Evolutionary conservation across 129 eudicot genomes (phyloP).

Genomic region (Flaveria ramosissima): DNA sequence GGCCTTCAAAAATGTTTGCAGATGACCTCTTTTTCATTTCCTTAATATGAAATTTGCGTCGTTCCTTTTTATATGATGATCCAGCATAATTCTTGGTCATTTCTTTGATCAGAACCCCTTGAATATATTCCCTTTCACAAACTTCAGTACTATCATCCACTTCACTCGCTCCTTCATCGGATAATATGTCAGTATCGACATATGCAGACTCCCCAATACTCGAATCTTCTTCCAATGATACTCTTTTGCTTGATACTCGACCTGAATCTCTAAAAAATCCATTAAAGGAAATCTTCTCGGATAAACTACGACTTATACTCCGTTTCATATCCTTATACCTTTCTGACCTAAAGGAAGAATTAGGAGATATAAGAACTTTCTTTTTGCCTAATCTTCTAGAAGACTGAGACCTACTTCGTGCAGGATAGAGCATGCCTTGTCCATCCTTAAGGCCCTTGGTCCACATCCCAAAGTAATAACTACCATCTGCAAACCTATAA

Average conservation of each 20-base stretch:
- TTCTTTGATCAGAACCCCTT: constrained; percentile 85
- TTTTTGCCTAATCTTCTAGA: constrained; percentile 44
- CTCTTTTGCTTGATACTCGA: constrained; percentile 46
- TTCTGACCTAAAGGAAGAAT: constrained; percentile 45
- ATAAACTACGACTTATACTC: constrained; percentile 54
- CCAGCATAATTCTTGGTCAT: constrained; percentile 44
- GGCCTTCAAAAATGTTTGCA: constrained; percentile 56
- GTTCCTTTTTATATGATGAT: constrained; percentile 48
- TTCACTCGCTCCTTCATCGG: constrained; percentile 51
- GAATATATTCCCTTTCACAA: constrained; percentile 86
- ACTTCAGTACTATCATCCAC: constrained; percentile 44
- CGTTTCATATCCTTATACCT: constrained; percentile 40
- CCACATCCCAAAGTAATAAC: constrained; percentile 91
- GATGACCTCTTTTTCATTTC: constrained; percentile 57
- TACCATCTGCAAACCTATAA: constrained; percentile 83
- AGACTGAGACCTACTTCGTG: constrained; percentile 53
- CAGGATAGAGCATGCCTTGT: constrained; percentile 74
- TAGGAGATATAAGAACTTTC: constrained; percentile 42
- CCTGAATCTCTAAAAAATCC: constrained; percentile 54
- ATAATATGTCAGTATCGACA: constrained; percentile 36
- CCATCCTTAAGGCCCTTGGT: constrained; percentile 94
- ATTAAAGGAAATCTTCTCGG: constrained; percentile 47
- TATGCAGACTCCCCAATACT: constrained; percentile 39
- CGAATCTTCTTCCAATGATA: constrained; percentile 46
- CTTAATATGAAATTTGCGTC: constrained; percentile 47